Conservation (phyloP, 2,329 filamentous ascomycete genomes). For the Penicillium sp. region DNA sequence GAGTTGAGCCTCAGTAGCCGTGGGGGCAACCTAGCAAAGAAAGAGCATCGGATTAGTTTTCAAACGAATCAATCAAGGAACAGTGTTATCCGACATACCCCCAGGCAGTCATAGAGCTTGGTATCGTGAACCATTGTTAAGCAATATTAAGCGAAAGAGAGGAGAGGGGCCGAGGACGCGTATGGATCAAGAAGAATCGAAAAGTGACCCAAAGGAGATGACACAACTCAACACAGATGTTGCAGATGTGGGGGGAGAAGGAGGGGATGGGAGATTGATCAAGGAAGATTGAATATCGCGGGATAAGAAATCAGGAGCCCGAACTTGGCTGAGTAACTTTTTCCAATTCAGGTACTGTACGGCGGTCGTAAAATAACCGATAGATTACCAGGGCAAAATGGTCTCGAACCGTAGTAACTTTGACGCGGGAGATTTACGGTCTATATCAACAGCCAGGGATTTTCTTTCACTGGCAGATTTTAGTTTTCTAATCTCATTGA, state of each 20-base stretch:
- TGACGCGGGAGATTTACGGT: background rate
- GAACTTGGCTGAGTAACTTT: constrained; percentile 25
- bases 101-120: constrained; percentile 49
- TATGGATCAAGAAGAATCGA: constrained; percentile 15
- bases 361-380: constrained; percentile 11
- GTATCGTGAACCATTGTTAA: constrained; percentile 54
- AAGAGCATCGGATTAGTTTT: constrained; percentile 21
- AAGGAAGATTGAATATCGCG: constrained; percentile 13
- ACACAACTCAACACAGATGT: constrained; percentile 1
- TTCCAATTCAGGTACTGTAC: constrained; percentile 20
- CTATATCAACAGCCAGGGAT: background rate
- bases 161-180: constrained; percentile 7
- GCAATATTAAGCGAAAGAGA: constrained; percentile 19
- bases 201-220: background rate
- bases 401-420: background rate
- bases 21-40: constrained; percentile 66
- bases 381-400: constrained; percentile 4
- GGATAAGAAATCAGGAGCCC: constrained; percentile 20
- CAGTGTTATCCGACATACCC: constrained; percentile 37
- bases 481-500: background rate
- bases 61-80: background rate
- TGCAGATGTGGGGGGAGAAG: constrained; percentile 11
- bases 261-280: constrained; percentile 9
- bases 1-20: constrained; percentile 79
- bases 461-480: background rate